These are phyloP conservation scores for Tricholoma saponaceum DNA, from an alignment of 768 basidiomycete genomes.

Conservation along the genomic window DNA sequence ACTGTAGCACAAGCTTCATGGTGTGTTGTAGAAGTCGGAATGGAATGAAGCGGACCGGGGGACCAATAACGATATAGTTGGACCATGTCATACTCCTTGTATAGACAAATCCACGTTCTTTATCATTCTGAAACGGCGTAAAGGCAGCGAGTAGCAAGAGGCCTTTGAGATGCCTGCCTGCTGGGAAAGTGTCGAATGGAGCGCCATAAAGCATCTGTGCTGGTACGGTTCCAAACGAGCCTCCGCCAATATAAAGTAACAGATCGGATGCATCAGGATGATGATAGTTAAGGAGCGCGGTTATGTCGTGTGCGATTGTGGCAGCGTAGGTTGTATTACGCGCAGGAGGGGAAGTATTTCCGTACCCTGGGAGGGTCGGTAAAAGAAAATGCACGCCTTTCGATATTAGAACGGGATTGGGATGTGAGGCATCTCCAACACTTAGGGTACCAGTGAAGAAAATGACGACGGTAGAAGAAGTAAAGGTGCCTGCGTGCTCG, in stretches of 20 bases:
- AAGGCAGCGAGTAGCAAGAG: constrained; percentile 36
- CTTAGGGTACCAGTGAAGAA: constrained; percentile 39
- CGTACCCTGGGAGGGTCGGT: constrained; percentile 48
- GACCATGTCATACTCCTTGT: constrained; percentile 33
- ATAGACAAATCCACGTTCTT: constrained; percentile 26
- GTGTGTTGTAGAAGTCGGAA: constrained; percentile 26
- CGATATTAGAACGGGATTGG: constrained; percentile 19
- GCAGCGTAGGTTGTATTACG: constrained; percentile 26
- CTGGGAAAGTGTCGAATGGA: constrained; percentile 40
- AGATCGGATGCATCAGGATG: constrained; percentile 31
- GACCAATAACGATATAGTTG: constrained; percentile 37
- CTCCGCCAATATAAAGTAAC: constrained; percentile 39
- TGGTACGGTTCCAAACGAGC: constrained; percentile 42
- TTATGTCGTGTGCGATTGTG: constrained; percentile 32
- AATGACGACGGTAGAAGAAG: constrained; percentile 34
- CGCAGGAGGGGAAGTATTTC: constrained; percentile 32
- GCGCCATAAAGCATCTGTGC: constrained; percentile 50
- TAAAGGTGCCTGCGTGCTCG: constrained; percentile 27
- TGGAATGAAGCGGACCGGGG: constrained; percentile 28
- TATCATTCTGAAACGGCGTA: constrained; percentile 35
- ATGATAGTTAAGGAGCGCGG: constrained; percentile 35
- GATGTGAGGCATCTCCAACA: constrained; percentile 24
- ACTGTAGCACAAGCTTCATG: no score
- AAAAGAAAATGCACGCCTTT: constrained; percentile 29
- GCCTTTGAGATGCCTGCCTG: constrained; percentile 36